phyloP scores from a whole-genome alignment of 768 basidiomycete genomes.

The Boletus subparvulus region DNA sequence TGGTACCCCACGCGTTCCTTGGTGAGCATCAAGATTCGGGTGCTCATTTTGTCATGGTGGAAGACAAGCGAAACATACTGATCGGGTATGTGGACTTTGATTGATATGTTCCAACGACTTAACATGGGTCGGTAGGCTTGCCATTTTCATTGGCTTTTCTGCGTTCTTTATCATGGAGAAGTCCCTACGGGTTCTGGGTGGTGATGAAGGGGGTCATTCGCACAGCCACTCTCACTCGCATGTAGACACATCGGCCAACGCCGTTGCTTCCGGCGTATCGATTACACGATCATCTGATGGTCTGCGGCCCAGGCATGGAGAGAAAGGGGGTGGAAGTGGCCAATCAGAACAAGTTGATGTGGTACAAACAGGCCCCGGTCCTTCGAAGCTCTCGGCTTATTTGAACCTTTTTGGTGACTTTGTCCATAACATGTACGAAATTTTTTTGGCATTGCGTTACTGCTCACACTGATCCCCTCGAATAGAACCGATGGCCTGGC shows the following conservation, averaged over 20 bases:
- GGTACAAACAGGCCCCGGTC: slow-evolving; percentile 40
- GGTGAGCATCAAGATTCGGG: slow-evolving; percentile 77
- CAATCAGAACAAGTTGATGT: slow-evolving; percentile 28
- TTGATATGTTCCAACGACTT: slow-evolving; percentile 8
- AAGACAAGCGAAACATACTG: slow-evolving; percentile 88
- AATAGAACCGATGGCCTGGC: slow-evolving; percentile 87
- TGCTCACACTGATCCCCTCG: slow-evolving; percentile 14
- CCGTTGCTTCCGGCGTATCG: slow-evolving; percentile 49
- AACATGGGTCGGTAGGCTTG: slow-evolving; percentile 47
- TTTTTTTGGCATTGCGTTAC: slow-evolving; percentile 13
- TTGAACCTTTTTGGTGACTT: slow-evolving; percentile 93
- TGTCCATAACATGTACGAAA: slow-evolving; percentile 81
- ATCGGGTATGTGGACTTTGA: slow-evolving; percentile 60
- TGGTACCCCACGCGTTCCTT: slow-evolving; percentile 90
- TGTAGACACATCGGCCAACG: slow-evolving; percentile 30
- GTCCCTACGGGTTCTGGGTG: slow-evolving; percentile 75
- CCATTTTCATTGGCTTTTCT: slow-evolving; percentile 84
- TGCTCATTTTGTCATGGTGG: slow-evolving; percentile 79
- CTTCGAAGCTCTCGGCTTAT: slow-evolving; percentile 87
- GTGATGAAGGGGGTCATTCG: slow-evolving; percentile 53
- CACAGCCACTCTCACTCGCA: slow-evolving; percentile 58
- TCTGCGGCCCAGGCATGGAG: slow-evolving; percentile 48
- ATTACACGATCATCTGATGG: slow-evolving; percentile 42
- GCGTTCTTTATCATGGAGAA: slow-evolving; percentile 95
- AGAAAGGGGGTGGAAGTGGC: slow-evolving; percentile 14